Conservation (phyloP, 805 yeast genomes). For the Saccharomycopsis capsularis region DNA sequence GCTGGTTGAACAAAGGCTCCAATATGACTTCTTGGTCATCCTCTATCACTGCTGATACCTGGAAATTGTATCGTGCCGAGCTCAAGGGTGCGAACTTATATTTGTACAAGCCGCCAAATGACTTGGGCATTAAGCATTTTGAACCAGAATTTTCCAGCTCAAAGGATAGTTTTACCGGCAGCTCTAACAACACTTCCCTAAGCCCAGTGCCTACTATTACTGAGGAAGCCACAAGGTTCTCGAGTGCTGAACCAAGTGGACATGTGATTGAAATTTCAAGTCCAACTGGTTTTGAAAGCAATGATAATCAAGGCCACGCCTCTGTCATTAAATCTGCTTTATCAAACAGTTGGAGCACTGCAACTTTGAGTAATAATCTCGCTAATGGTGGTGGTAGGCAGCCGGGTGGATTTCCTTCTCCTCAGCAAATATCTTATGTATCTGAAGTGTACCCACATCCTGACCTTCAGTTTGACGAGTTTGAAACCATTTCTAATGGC, state of each 20-base stretch:
- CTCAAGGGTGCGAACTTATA: conserved; percentile 61
- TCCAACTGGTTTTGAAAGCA: neutral
- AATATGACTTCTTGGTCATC: conserved; percentile 25
- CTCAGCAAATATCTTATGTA: conserved; percentile 25
- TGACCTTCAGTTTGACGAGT: conserved; percentile 44
- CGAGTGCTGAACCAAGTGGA: conserved; percentile 1
- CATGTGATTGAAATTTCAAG: neutral
- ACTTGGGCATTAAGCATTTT: conserved; percentile 37
- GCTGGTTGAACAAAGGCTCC: conserved; percentile 53
- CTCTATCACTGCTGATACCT: conserved; percentile 20
- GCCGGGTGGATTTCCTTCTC: conserved; percentile 7
- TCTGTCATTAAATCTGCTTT: neutral
- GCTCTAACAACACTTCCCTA: conserved; percentile 2
- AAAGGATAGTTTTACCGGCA: conserved; percentile 12
- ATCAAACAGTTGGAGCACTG: conserved; percentile 9
- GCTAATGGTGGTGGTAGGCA: too few relatives aligned
- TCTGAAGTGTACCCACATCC: conserved; percentile 56
- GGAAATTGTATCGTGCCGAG: conserved; percentile 54
- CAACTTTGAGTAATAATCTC: neutral
- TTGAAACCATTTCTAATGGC: conserved; percentile 44
- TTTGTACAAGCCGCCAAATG: conserved; percentile 52
- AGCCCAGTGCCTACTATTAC: conserved; percentile 10
- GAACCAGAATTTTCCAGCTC: conserved; percentile 7
- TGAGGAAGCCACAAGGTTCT: conserved; percentile 3
- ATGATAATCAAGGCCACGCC: too few relatives aligned